Evolutionary conservation across 2,329 filamentous ascomycete species (phyloP), one percentile per base, ranked within the genome.

Genomic region (Paraphoma sp.): DNA sequence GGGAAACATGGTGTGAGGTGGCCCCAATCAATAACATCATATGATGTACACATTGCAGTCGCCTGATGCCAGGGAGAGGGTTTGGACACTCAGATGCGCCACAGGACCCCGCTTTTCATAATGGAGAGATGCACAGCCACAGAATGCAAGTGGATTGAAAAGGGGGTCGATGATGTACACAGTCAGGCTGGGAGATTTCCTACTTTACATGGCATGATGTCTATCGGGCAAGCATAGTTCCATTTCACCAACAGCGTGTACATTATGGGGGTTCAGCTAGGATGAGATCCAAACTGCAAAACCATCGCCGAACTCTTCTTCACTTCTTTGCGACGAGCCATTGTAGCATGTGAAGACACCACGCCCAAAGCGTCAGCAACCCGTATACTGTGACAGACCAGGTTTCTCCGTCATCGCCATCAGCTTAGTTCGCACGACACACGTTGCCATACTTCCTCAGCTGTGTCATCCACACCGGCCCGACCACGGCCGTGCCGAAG

Each of bases 401-500:
- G 14, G 2, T 36, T 36, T 3, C 33, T 7, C 33, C 7, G 33
- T 10, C 33, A 36, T 36, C 33, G 33, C 14, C 33, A 36, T 36
- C 14, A 14, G 33, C 23, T 36, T 2, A 3, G 33, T 36, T 36
- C 14, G 10, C 33, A 10, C 33, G 33, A 10, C 33, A 36, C 10
- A 36, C 10, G 11, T 42, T 16, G 8, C 40, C 33, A 33, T 42
- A 42, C 48, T 50, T 33, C 43, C 48, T 42, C 48, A 50, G 42
- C 48, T 50, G 48, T 23, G 48, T 43, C 48, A 43, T 43, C 12
- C 38, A 50, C 23, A 50, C 48, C 10, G 48, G 48, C 16, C 48
- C 48, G 9, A 50, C 30, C 17, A 30, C 41, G 6, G 48, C 38
- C 10, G 14, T 50, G 12, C 23, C 28, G 5, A 50, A 40, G 18